These are phyloP conservation scores for Naegleria gruberi DNA, from an alignment of 208 protist species.

Conservation along the genomic window DNA sequence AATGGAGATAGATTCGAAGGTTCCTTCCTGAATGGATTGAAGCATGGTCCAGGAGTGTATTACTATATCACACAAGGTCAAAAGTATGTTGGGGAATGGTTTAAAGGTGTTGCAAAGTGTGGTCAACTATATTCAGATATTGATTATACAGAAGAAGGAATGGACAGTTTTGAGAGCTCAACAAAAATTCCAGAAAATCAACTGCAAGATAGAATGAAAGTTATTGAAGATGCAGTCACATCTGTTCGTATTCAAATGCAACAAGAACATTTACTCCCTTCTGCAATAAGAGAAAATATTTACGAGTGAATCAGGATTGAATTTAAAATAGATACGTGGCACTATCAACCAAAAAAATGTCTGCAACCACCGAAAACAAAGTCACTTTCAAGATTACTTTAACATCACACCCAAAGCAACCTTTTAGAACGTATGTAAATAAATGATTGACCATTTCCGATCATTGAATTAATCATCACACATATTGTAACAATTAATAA, in stretches of 20 bases:
- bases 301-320: not conserved
- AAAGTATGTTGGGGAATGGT: slow-evolving; percentile 4
- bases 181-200: not conserved
- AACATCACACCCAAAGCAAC: slow-evolving; percentile 61
- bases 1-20: slow-evolving; percentile 18
- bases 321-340: too few relatives aligned
- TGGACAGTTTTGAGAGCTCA: not conserved
- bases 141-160: not conserved
- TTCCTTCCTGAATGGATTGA: not conserved
- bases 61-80: not conserved
- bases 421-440: slow-evolving; percentile 50
- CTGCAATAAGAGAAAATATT: not conserved
- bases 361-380: slow-evolving; percentile 24
- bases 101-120: slow-evolving; percentile 1
- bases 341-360: not conserved
- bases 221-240: not conserved
- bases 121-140: not conserved
- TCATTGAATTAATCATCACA: too few relatives aligned
- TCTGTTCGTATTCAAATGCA: not conserved
- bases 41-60: not conserved
- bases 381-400: slow-evolving; percentile 62
- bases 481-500: too few relatives aligned
- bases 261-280: not conserved
- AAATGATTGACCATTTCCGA: too few relatives aligned
- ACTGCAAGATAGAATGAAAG: not conserved